phyloP scores from a whole-genome alignment of 2,329 filamentous ascomycete genomes.

The Microsporum ferrugineum region DNA sequence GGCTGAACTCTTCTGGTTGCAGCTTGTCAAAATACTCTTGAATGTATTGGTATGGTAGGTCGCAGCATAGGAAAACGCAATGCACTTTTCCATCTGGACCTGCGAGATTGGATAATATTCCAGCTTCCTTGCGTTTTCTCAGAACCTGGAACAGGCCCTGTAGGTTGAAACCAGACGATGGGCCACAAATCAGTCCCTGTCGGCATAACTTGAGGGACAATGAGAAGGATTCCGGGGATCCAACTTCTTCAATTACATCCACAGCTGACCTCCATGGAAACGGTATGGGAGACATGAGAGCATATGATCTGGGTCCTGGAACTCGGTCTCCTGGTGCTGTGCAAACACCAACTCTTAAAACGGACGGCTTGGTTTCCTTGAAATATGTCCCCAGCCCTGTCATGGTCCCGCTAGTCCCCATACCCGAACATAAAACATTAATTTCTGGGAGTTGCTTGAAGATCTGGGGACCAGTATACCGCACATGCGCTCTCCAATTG shows the following conservation, averaged over 20 bases:
- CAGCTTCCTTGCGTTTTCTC: conserved; percentile 37
- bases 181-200: conserved; percentile 48
- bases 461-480: conserved; percentile 51
- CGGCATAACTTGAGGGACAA: conserved; percentile 45
- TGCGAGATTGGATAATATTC: conserved; percentile 35
- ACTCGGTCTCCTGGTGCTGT: conserved; percentile 47
- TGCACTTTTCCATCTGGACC: conserved; percentile 37
- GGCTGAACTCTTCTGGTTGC: conserved; percentile 37
- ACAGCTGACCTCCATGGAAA: conserved; percentile 50
- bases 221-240: conserved; percentile 43
- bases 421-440: conserved; percentile 44
- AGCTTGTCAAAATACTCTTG: conserved; percentile 50
- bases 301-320: conserved; percentile 46
- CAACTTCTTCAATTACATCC: conserved; percentile 47
- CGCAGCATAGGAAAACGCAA: conserved; percentile 52
- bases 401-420: conserved; percentile 46
- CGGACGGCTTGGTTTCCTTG: conserved; percentile 36
- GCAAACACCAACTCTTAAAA: conserved; percentile 36
- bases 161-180: conserved; percentile 50
- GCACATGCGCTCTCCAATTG: conserved; percentile 42
- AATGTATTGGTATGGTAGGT: conserved; percentile 53
- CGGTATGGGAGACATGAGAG: conserved; percentile 39
- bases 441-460: conserved; percentile 46
- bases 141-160: conserved; percentile 42
- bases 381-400: conserved; percentile 43